A percentile compares a stretch with the other conserved stretches of the same genome.
Conservation (phyloP, 164 flowering plant species). For the Stephania yunnanensis region DNA sequence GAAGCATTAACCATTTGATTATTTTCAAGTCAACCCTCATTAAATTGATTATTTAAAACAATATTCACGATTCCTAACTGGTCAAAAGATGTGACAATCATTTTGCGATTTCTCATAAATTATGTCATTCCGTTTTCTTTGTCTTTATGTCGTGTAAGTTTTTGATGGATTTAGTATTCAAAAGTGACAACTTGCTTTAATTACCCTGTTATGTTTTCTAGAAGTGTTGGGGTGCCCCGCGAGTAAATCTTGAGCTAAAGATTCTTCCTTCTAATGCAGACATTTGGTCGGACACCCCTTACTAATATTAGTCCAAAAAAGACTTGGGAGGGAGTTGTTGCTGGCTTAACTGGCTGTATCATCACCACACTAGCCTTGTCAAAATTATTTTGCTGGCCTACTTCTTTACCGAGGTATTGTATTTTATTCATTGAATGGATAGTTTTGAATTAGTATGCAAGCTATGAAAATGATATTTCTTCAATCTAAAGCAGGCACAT, state of each 20-base stretch:
- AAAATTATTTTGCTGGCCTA: conserved; percentile 73
- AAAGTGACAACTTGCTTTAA: background rate
- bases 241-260: background rate
- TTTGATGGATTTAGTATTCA: background rate
- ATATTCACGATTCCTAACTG: background rate
- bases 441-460: background rate
- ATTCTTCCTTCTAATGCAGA: conserved; percentile 38
- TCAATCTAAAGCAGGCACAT: background rate
- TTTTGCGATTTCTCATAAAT: background rate
- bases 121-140: background rate
- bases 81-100: background rate
- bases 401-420: conserved; percentile 58
- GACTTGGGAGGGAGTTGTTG: conserved; percentile 92
- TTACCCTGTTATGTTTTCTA: background rate
- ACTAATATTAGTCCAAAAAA: conserved; percentile 90
- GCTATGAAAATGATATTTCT: background rate
- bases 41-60: background rate
- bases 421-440: background rate
- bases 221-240: background rate
- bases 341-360: conserved; percentile 83
- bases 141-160: background rate
- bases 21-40: background rate
- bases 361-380: conserved; percentile 58
- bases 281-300: conserved; percentile 92
- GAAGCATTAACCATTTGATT: background rate